Evolutionary conservation across 2,329 filamentous ascomycete species (phyloP).

Genomic region (Trichoderma sp.): DNA sequence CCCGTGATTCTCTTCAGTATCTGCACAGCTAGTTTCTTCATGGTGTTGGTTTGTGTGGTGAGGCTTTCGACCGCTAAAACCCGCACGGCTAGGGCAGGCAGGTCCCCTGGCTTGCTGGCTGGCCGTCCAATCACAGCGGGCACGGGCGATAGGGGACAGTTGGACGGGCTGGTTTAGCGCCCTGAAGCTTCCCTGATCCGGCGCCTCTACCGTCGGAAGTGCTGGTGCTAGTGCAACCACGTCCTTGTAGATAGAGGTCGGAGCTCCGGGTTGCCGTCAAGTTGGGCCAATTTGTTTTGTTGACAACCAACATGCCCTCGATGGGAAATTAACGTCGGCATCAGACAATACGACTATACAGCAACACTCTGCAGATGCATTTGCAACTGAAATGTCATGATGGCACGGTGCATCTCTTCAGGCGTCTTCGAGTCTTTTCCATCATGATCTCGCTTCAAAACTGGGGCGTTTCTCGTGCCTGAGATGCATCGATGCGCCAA

Average conservation of each 20-base stretch:
- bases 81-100: background rate
- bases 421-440: background rate
- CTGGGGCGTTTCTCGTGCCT: background rate
- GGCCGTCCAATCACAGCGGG: background rate
- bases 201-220: background rate
- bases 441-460: background rate
- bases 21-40: background rate
- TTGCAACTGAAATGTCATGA: background rate
- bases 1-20: background rate
- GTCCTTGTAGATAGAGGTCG: background rate
- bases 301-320: background rate
- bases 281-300: background rate
- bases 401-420: background rate
- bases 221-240: background rate
- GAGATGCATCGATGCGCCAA: constrained; percentile 10
- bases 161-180: background rate
- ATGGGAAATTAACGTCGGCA: background rate
- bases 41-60: background rate
- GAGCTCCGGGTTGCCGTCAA: background rate
- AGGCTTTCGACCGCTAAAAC: background rate
- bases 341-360: background rate
- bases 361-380: background rate
- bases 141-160: background rate
- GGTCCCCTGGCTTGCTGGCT: background rate
- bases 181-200: constrained; percentile 2